phyloP scores from a whole-genome alignment of 768 basidiomycete species.

The Lanmaoa rubissima region DNA sequence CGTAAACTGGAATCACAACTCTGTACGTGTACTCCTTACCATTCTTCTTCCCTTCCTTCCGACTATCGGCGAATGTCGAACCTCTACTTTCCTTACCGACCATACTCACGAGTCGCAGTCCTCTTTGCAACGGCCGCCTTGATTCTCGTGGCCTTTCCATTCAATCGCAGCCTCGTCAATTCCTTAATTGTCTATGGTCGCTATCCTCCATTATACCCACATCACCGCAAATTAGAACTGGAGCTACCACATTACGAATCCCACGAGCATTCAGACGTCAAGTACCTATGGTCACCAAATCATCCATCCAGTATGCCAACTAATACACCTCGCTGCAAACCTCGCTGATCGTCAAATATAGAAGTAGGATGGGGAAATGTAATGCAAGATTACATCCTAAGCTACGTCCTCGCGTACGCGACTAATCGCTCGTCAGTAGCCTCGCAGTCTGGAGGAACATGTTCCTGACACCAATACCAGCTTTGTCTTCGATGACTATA shows the following conservation, averaged over 20 bases:
- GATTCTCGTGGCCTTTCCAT: background rate
- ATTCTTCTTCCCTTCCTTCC: no score
- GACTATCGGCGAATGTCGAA: background rate
- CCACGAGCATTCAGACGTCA: background rate
- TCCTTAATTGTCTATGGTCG: background rate
- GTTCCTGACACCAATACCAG: background rate
- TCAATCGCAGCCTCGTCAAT: background rate
- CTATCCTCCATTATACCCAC: background rate
- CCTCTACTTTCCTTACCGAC: background rate
- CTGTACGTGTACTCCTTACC: no score
- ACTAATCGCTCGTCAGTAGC: conserved; percentile 1
- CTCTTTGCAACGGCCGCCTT: background rate
- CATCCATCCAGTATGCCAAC: background rate
- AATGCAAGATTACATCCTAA: conserved; percentile 3
- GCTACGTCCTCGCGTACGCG: background rate
- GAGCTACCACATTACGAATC: background rate
- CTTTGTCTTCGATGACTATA: background rate
- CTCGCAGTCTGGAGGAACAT: background rate
- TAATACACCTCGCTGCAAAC: background rate
- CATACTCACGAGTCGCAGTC: background rate
- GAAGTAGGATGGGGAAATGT: background rate
- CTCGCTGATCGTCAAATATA: background rate
- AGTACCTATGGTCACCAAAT: background rate
- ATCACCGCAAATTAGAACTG: background rate
- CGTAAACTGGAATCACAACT: background rate